Conservation (phyloP, 805 yeast genomes). For the Saccharomycopsis oosterbeekiorum region DNA sequence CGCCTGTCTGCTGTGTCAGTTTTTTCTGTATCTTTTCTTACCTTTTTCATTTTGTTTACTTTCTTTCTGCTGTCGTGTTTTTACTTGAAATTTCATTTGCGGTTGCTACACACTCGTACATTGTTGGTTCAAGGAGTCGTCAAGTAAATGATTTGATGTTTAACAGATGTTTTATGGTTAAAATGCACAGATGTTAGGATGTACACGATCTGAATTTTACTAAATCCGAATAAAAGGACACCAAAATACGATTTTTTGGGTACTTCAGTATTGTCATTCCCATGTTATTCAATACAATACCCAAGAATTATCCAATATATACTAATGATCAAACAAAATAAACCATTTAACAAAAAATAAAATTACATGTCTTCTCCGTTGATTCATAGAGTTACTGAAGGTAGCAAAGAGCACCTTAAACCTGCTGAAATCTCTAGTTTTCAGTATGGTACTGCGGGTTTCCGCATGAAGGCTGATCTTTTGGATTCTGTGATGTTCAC, state of each 20-base stretch:
- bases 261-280: too few species aligned
- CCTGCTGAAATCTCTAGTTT: slow-evolving; percentile 34
- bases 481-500: slow-evolving; percentile 77
- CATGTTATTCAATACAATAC: too few species aligned
- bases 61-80: not conserved
- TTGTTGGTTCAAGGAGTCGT: not conserved
- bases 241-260: not conserved
- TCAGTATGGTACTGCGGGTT: slow-evolving; percentile 96
- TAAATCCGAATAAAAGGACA: not conserved
- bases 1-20: not conserved
- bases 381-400: not conserved
- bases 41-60: not conserved
- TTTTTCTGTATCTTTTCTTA: not conserved
- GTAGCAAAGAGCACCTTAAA: slow-evolving; percentile 24
- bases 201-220: too few species aligned
- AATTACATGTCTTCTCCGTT: not conserved
- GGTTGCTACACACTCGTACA: not conserved
- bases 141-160: too few species aligned
- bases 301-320: not conserved
- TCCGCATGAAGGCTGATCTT: slow-evolving; percentile 60
- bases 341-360: not conserved
- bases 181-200: too few species aligned
- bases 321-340: not conserved
- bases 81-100: slow-evolving; percentile 1
- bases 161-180: too few species aligned